A percentile compares a stretch with the other conserved stretches of the same genome.
Evolutionary conservation across 192 early-diverging fungal species (phyloP).

Genomic region (Globomyces pollinis-pini): DNA sequence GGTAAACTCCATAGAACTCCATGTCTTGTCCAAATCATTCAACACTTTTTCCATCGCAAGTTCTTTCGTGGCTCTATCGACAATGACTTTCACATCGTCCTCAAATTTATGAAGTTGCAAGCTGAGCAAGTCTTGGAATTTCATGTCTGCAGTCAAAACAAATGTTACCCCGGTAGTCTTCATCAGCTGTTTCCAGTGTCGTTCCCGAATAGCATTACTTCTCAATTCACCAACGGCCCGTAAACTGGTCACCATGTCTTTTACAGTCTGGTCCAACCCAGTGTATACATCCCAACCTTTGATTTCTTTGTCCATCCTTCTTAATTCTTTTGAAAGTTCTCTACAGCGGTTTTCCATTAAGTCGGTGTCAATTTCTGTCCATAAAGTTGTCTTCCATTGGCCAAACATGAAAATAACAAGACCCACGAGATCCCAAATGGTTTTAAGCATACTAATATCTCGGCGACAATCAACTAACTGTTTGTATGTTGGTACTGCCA

Average conservation of each 20-base stretch:
- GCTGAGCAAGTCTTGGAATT: constrained; percentile 55
- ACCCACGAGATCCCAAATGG: constrained; percentile 57
- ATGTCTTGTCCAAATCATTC: constrained; percentile 56
- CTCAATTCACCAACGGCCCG: constrained; percentile 56
- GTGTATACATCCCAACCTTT: constrained; percentile 61
- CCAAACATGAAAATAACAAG: constrained; percentile 56
- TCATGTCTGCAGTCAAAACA: constrained; percentile 58
- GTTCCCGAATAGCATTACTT: constrained; percentile 56
- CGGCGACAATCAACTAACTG: constrained; percentile 52
- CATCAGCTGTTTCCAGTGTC: constrained; percentile 66
- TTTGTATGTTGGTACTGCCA: constrained; percentile 53
- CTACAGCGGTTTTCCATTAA: constrained; percentile 52
- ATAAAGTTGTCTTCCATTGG: constrained; percentile 51
- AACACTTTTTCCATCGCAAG: constrained; percentile 62
- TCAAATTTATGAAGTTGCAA: constrained; percentile 59
- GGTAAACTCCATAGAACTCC: constrained; percentile 56
- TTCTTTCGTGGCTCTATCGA: constrained; percentile 59
- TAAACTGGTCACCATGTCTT: constrained; percentile 59
- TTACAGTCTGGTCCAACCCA: constrained; percentile 57
- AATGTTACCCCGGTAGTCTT: constrained; percentile 61
- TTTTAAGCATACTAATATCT: constrained; percentile 55
- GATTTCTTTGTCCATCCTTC: constrained; percentile 62
- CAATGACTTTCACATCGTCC: constrained; percentile 60
- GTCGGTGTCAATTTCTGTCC: constrained; percentile 60
- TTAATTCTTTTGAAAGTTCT: constrained; percentile 51